Evolutionary conservation across 2,329 filamentous ascomycete species (phyloP).

Genomic region (Karstenula rhodostoma): DNA sequence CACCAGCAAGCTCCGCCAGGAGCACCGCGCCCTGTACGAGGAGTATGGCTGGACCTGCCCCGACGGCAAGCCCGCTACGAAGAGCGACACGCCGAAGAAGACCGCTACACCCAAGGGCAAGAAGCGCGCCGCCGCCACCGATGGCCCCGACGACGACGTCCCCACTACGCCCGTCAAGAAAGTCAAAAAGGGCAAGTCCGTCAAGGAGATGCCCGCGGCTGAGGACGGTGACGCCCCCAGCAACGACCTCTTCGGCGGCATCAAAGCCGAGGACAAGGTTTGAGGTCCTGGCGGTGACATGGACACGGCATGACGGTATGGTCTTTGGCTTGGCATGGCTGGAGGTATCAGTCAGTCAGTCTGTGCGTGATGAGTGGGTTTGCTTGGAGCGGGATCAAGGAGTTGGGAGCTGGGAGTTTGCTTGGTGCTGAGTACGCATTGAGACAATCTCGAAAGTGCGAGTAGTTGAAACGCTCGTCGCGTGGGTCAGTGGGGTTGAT

Average conservation of each 20-base stretch:
- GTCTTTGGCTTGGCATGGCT: too few relatives aligned
- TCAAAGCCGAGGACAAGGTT: conserved; percentile 3
- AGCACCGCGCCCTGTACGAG: conserved; percentile 24
- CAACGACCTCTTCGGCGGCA: background rate
- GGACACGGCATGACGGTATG: too few relatives aligned
- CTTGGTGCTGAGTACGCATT: too few relatives aligned
- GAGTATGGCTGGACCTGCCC: conserved; percentile 24
- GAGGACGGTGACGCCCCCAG: too few relatives aligned
- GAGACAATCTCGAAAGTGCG: too few relatives aligned
- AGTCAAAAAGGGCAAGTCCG: conserved; percentile 10
- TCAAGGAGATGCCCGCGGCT: background rate
- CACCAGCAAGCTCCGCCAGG: conserved; percentile 14
- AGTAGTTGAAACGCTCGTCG: too few relatives aligned
- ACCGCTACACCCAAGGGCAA: conserved; percentile 17
- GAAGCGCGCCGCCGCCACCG: conserved; percentile 20
- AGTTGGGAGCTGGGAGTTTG: too few relatives aligned
- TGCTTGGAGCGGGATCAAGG: too few relatives aligned
- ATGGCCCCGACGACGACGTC: conserved; percentile 5
- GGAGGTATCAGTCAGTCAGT: too few relatives aligned
- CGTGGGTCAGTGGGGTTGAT: too few relatives aligned
- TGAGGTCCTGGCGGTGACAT: background rate
- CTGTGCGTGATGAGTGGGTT: too few relatives aligned
- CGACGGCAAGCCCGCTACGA: conserved; percentile 17
- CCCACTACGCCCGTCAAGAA: conserved; percentile 20
- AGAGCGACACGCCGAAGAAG: conserved; percentile 1